Evolutionary conservation across 768 basidiomycete species (phyloP).

Genomic region (Termitomyces sp.): DNA sequence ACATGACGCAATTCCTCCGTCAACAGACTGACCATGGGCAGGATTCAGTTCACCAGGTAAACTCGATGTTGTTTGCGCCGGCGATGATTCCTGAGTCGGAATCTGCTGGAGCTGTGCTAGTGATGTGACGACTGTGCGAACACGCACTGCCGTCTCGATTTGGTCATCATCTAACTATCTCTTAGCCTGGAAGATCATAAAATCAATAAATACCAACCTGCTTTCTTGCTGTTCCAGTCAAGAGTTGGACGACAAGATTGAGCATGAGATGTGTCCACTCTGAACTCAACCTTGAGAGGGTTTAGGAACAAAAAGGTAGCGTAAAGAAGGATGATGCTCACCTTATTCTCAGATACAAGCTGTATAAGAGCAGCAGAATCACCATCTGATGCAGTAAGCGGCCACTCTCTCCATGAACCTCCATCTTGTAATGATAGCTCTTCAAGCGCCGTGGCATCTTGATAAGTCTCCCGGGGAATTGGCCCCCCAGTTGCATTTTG

Average conservation of each 20-base stretch:
- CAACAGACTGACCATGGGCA: slow-evolving; percentile 39
- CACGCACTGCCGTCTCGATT: slow-evolving; percentile 63
- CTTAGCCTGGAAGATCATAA: neutral
- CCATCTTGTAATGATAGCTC: slow-evolving; percentile 42
- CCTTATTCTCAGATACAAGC: slow-evolving; percentile 79
- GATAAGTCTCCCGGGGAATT: slow-evolving; percentile 58
- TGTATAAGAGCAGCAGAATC: slow-evolving; percentile 73
- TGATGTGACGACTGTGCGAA: slow-evolving; percentile 30
- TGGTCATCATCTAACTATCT: slow-evolving; percentile 68
- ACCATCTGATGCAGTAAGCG: slow-evolving; percentile 73
- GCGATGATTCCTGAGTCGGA: slow-evolving; percentile 15
- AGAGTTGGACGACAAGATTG: slow-evolving; percentile 49
- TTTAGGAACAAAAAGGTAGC: neutral
- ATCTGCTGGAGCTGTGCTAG: slow-evolving; percentile 10
- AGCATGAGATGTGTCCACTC: slow-evolving; percentile 59
- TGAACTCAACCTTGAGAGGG: slow-evolving; percentile 58
- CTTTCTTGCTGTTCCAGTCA: slow-evolving; percentile 89
- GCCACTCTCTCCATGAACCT: slow-evolving; percentile 70
- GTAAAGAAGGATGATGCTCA: slow-evolving; percentile 20
- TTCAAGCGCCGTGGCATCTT: slow-evolving; percentile 65
- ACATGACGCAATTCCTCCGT: slow-evolving; percentile 47
- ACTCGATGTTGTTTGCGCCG: slow-evolving; percentile 10
- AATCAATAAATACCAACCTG: slow-evolving; percentile 41
- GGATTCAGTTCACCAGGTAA: slow-evolving; percentile 15
- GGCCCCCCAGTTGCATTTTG: slow-evolving; percentile 62